Base-by-base conservation (phyloP, 306 rosid genomes). In the Alnus rubra region DNA sequence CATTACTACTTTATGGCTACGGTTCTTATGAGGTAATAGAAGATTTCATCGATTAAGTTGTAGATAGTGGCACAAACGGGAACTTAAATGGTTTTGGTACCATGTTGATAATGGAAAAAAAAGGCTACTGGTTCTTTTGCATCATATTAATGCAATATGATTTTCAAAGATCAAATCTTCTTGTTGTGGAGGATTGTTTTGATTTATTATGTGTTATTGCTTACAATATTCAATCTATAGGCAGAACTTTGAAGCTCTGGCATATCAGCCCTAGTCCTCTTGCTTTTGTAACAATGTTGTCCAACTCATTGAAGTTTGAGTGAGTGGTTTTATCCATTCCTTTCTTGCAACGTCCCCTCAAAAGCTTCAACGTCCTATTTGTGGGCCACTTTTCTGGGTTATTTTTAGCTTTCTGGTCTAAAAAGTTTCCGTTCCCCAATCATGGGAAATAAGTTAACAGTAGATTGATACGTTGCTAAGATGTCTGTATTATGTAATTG, bases 21-120 rank as follows among this genome's bases (percentile, higher is more conserved):
- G 98, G 98, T 39, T 94, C 98, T 28, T 94, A 94, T 75, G 97
- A 94, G 98, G 98, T 92, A 92, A 76, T 55, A 83, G 51, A 69
- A 18, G 10, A 50, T 56, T 52, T 28, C 51, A 23, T 44, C 9
- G 60, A 85, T 63, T 75, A 31, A 74, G 69, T 80, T 84, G 60
- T 60, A 14, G 73, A 54, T 60, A 48, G 49, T 23, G 76, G 45
- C 55, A 71, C 67, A 71, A 67, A 71, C 69, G 31, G 74, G 72
- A 67, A 83, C 72, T 76, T 60, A 60, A 51, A 14, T 78, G 74
- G 64, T 75, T 80, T 78, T 49, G 59, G 56, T 78, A 70, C 52
- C 58, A 42, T 69, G 58, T 10, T 68, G 71, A 72, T 65, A 5
- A 69, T 50, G 73, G 76, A 54, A 68, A 45, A 33, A 48, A 48